Evolutionary conservation across 768 basidiomycete species (phyloP).

Genomic region (Paxillus ammoniavirescens): DNA sequence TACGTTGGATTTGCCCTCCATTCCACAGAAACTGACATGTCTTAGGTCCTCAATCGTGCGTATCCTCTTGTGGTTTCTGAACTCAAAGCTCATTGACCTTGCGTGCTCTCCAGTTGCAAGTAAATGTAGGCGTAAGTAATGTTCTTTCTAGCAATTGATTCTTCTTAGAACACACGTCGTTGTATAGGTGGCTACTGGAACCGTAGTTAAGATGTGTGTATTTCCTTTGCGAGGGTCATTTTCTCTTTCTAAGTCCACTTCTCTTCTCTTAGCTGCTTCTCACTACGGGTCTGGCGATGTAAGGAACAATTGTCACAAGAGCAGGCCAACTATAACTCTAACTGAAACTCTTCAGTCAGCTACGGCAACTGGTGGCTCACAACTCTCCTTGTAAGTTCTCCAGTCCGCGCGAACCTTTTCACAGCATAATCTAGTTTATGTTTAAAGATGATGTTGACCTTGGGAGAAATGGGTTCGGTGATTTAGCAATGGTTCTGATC

Average conservation of each 20-base stretch:
- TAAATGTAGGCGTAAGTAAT: slow-evolving; percentile 35
- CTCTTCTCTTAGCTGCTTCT: slow-evolving; percentile 42
- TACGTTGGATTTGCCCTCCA: slow-evolving; percentile 19
- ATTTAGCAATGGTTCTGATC: background rate
- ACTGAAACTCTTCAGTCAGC: slow-evolving; percentile 44
- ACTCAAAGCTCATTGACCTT: slow-evolving; percentile 1
- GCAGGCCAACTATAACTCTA: background rate
- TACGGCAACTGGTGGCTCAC: slow-evolving; percentile 48
- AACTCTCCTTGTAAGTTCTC: slow-evolving; percentile 41
- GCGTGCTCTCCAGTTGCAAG: slow-evolving; percentile 38
- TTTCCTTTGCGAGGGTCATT: background rate
- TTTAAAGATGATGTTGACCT: slow-evolving; percentile 42
- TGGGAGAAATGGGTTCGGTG: slow-evolving; percentile 50
- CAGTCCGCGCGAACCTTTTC: background rate
- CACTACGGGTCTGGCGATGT: slow-evolving; percentile 66
- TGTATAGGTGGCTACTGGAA: slow-evolving; percentile 49
- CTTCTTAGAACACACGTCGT: background rate
- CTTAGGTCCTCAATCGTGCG: slow-evolving; percentile 51
- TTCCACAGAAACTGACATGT: slow-evolving; percentile 14
- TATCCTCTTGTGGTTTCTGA: slow-evolving; percentile 6
- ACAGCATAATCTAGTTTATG: background rate
- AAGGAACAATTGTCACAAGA: slow-evolving; percentile 12
- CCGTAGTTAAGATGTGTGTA: slow-evolving; percentile 55
- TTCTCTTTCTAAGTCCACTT: background rate
- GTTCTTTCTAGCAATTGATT: background rate